Evolutionary conservation across 192 early-diverging fungal species (phyloP).

Genomic region (Linnemannia exigua): DNA sequence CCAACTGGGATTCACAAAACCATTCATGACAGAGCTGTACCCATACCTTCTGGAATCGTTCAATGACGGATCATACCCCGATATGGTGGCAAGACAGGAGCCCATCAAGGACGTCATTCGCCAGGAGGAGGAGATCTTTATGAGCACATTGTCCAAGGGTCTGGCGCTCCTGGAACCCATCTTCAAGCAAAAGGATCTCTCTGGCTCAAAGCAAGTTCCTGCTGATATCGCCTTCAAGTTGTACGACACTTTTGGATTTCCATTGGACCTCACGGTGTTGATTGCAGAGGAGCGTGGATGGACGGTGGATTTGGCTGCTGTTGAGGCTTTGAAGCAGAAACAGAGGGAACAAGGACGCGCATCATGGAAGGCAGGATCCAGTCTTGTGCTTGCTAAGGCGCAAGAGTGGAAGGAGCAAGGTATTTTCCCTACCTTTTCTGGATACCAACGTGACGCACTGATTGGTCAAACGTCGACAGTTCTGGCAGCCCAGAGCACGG

Average conservation of each 20-base stretch:
- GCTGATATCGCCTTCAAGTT: conserved; percentile 66
- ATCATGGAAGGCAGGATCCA: conserved; percentile 61
- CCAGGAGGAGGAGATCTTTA: conserved; percentile 64
- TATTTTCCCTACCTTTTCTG: conserved; percentile 62
- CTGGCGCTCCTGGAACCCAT: conserved; percentile 60
- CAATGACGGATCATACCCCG: conserved; percentile 57
- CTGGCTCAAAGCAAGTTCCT: conserved; percentile 51
- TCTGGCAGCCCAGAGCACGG: conserved; percentile 45
- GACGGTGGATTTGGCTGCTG: conserved; percentile 64
- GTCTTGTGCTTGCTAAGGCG: conserved; percentile 24
- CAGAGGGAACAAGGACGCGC: conserved; percentile 62
- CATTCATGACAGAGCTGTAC: conserved; percentile 65
- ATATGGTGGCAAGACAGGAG: conserved; percentile 55
- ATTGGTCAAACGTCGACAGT: conserved; percentile 53
- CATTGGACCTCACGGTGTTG: conserved; percentile 66
- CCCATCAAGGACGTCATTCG: conserved; percentile 60
- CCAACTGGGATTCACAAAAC: conserved; percentile 67
- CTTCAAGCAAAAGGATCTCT: conserved; percentile 57
- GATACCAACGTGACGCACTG: conserved; percentile 62
- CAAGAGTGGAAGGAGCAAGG: conserved; percentile 48
- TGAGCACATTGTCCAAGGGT: conserved; percentile 63
- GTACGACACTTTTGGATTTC: conserved; percentile 73
- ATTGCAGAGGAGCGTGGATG: conserved; percentile 71
- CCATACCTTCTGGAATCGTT: conserved; percentile 61
- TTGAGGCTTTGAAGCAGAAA: conserved; percentile 59